Percentiles rank a stretch among this genome's conserved stretches.
Evolutionary conservation across 2,329 filamentous ascomycete genomes (phyloP).

Genomic region (Gliomastix tumulicola): DNA sequence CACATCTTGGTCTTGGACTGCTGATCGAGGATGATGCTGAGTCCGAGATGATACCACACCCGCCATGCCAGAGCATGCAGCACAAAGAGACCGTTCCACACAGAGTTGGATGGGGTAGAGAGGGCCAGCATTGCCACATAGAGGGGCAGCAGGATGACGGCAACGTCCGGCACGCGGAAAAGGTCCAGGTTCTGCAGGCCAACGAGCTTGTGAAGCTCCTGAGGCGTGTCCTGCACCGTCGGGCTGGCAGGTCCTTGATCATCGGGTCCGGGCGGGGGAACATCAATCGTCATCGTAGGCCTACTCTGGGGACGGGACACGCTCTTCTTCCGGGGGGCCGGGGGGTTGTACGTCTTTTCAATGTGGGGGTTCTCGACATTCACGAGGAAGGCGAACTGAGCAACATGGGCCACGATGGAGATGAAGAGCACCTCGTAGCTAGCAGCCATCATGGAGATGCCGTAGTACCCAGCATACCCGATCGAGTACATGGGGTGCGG

Average conservation of each 20-base stretch:
- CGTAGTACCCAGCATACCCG: constrained; percentile 95
- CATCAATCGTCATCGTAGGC: constrained; percentile 15
- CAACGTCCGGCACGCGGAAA: constrained; percentile 78
- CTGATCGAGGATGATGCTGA: constrained; percentile 75
- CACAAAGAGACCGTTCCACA: constrained; percentile 75
- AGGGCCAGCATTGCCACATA: constrained; percentile 70
- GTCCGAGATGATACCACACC: constrained; percentile 83
- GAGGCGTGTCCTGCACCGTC: constrained; percentile 36
- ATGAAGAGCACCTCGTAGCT: constrained; percentile 98
- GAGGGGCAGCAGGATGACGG: constrained; percentile 66
- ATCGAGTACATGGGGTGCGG: constrained; percentile 99
- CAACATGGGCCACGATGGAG: constrained; percentile 87
- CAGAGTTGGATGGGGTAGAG: constrained; percentile 67
- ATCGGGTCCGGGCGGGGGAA: constrained; percentile 11
- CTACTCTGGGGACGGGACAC: constrained; percentile 23
- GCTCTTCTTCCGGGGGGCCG: constrained; percentile 60
- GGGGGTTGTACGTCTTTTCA: constrained; percentile 93
- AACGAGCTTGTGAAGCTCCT: constrained; percentile 74
- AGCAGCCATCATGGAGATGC: constrained; percentile 94
- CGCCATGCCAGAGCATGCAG: constrained; percentile 76
- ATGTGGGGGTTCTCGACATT: constrained; percentile 96
- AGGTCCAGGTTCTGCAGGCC: constrained; percentile 81
- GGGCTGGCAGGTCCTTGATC: constrained; percentile 14
- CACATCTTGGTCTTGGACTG: constrained; percentile 91
- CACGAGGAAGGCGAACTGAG: constrained; percentile 88